Evolutionary conservation across 305 asterid species (phyloP), one percentile per base, ranked within the genome.

Genomic region (Euphrasia arctica): DNA sequence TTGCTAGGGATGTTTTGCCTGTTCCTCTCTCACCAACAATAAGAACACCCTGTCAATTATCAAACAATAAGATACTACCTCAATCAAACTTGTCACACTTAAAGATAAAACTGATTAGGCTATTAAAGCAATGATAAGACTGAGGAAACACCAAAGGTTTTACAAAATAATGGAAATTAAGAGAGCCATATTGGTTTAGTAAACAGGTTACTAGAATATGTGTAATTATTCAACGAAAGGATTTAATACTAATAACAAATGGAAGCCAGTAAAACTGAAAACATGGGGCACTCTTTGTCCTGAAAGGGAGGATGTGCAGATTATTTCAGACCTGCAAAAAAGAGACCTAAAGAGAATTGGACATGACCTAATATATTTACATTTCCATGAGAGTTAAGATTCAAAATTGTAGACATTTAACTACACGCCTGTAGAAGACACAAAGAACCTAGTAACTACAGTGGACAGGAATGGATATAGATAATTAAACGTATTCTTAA

Each of bases 1-100:
- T 68, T 69, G 96, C 96, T 27, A 93, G 88, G 67, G 96, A 83
- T 59, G 96, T 93, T 77, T 93, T 93, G 52, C 97, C 99, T 15
- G 99, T 90, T 78, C 96, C 99, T 72, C 95, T 85, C 85, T 93
- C 99, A 62, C 99, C 99, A 74, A 93, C 97, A 49, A 93, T 88
- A 68, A 93, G 99, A 75, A 93, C 99, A 58, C 97, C 99, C 99
- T 90, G 80, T 58, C 62, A 76, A 68, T 67, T 63, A 67, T 66
- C 58, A 69, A 75, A 58, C 50, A 28, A 9, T 50, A 48, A 25
- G 54, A 58, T 39, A 55, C 15, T 64, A 63, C 50, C 27, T 48
- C 18, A 47, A 47, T 47, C 15, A n/a, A 47, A 47, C 15, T 47
- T 63, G 69, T 32, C 28, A 39, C 58, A 60, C 14, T 3, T 56